These are phyloP conservation scores for Panicum virgatum DNA, from an alignment of 202 grass and related monocot species.

Conservation along the genomic window DNA sequence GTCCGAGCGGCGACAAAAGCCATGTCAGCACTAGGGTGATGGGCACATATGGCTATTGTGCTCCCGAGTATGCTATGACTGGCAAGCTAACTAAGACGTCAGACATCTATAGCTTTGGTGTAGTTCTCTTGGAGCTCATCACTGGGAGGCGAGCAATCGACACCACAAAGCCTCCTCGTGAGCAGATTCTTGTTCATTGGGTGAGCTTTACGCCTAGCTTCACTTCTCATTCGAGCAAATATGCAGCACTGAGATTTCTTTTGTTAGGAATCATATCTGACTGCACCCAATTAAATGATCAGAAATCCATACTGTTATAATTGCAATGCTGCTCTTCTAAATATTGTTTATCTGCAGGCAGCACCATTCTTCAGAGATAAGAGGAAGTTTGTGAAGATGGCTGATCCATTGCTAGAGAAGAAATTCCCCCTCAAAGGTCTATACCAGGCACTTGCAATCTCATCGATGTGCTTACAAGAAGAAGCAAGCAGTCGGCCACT, in stretches of 20 bases:
- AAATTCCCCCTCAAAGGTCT: constrained; percentile 74
- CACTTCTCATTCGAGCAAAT: constrained; percentile 8
- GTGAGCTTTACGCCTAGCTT: constrained; percentile 44
- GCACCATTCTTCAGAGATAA: constrained; percentile 82
- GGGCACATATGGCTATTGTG: constrained; percentile 93
- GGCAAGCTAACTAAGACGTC: constrained; percentile 90
- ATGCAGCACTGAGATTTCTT: neutral
- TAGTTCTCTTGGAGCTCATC: constrained; percentile 85
- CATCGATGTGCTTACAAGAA: constrained; percentile 90
- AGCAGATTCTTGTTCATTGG: constrained; percentile 92
- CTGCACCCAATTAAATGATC: constrained; percentile 1
- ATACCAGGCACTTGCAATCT: constrained; percentile 83
- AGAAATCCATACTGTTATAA: constrained; percentile 16
- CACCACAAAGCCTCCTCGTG: constrained; percentile 62
- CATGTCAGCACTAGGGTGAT: constrained; percentile 91
- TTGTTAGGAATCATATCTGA: constrained; percentile 7
- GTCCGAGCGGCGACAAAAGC: constrained; percentile 71
- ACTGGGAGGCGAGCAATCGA: constrained; percentile 89
- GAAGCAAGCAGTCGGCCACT: constrained; percentile 70
- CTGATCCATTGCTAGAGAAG: constrained; percentile 65
- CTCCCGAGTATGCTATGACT: constrained; percentile 83
- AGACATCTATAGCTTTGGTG: constrained; percentile 88
- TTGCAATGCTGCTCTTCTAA: constrained; percentile 24
- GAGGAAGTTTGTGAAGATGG: constrained; percentile 68
- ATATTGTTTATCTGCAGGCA: constrained; percentile 50